Conservation (phyloP, 2,329 filamentous ascomycete genomes). For the Periconia sp. region DNA sequence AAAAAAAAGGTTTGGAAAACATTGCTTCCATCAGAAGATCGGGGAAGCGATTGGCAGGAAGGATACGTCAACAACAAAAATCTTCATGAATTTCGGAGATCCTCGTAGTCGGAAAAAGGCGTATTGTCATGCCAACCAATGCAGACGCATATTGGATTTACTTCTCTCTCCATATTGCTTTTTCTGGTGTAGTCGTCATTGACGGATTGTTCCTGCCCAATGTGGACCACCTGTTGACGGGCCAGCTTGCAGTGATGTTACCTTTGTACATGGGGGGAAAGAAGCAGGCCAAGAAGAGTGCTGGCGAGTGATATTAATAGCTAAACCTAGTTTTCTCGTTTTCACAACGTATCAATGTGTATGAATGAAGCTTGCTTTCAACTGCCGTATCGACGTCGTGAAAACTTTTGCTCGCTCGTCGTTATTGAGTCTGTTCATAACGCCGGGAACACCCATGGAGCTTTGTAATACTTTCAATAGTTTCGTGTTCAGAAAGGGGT, state of each 20-base stretch:
- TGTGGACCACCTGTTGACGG: conserved; percentile 37
- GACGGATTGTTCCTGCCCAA: conserved; percentile 36
- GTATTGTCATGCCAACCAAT: conserved; percentile 39
- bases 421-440: background rate
- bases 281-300: conserved; percentile 6
- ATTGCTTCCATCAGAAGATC: too few species aligned
- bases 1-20: too few species aligned
- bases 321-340: too few species aligned
- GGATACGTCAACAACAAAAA: too few species aligned
- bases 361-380: too few species aligned
- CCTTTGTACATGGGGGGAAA: conserved; percentile 19
- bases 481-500: background rate
- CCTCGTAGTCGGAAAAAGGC: conserved; percentile 31
- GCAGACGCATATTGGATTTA: conserved; percentile 39
- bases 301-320: conserved; percentile 1
- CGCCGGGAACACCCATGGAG: too few species aligned
- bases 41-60: too few species aligned
- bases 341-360: too few species aligned
- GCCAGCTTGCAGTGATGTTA: conserved; percentile 38
- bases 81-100: conserved; percentile 35
- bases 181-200: conserved; percentile 36
- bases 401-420: background rate
- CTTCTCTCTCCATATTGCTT: conserved; percentile 41
- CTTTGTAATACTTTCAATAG: background rate
- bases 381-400: too few species aligned